Evolutionary conservation across 805 yeast species (phyloP), one percentile per base, ranked within the genome.

Genomic region (Vanderwaltozyma yarrowii): DNA sequence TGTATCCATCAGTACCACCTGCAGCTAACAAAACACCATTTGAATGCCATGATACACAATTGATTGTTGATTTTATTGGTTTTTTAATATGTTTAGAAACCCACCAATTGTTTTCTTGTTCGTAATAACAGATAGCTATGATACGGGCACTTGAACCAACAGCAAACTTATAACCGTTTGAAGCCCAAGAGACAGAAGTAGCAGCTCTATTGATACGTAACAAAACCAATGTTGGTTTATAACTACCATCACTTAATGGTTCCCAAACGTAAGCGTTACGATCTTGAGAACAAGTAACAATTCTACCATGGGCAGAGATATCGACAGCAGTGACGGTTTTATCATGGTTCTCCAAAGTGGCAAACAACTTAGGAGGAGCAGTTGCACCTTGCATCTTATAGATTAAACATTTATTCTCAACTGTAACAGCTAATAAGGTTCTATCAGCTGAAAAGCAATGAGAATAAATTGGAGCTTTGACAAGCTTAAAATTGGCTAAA

Each of bases 51-150:
- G 79, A 79, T 39, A 89, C 69, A 33, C 82, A 70, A 47, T 88
- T 70, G 48, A 88, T 73, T 24, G 96, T 86, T 10, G 95, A 81
- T 59, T 80, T 79, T 51, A 92, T 69, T n/a, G 96, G 95, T 62
- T 84, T 86, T 68, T 88, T 88, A 63, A 92, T 81, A 65, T 89
- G 98, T 63, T 89, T 89, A 12, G 97, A 85, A 36, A 92, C 88
- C 99, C 99, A 92, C 99, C 99, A 92, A 60, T 92, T 95, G 60
- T 89, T 92, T 52, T 87, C 96, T 45, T 71, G 82, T 64, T 92
- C 98, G 59, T 82, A 92, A 65, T 88, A 92, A 67, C 98, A 92
- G 35, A 92, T 83, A 9, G 97, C 96, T 61, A 92, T 80, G 45
- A 83, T 81, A 43, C 97, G 70, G 32, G 95, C 96, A 33, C 95